phyloP scores from a whole-genome alignment of 2,329 filamentous ascomycete genomes.

The Venturia pyrina region DNA sequence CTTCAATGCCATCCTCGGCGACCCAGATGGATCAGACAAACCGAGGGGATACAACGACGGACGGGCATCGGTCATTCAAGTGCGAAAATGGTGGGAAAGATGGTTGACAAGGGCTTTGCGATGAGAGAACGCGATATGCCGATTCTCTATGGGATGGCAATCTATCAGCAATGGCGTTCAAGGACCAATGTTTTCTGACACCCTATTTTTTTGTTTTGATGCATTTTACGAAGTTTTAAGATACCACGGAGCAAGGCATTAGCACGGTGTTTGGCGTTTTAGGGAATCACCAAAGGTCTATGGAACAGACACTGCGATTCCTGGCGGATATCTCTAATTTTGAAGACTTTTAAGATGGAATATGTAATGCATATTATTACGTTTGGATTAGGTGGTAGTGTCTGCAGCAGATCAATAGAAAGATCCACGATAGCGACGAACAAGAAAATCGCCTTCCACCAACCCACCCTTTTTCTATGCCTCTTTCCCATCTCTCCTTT shows the following conservation, averaged over 20 bases:
- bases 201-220: background rate
- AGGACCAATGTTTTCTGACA: background rate
- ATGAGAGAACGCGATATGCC: slow-evolving; percentile 5
- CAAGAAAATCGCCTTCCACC: background rate
- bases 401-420: too few relatives aligned
- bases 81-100: slow-evolving; percentile 50
- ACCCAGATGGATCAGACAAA: slow-evolving; percentile 43
- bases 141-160: background rate
- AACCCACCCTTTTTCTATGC: background rate
- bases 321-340: background rate
- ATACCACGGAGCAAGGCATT: slow-evolving; percentile 7
- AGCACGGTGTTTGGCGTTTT: slow-evolving; percentile 6
- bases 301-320: background rate
- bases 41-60: slow-evolving; percentile 47
- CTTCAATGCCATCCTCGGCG: slow-evolving; percentile 50
- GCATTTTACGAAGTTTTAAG: slow-evolving; percentile 5
- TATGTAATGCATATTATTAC: background rate
- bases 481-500: too few relatives aligned
- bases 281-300: background rate
- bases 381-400: background rate
- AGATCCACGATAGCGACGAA: background rate
- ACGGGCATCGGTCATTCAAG: slow-evolving; percentile 46
- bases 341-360: background rate
- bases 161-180: background rate
- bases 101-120: slow-evolving; percentile 39